Evolutionary conservation across 2,329 filamentous ascomycete genomes (phyloP).

Genomic region (Arthrobotrys sphaeroides): DNA sequence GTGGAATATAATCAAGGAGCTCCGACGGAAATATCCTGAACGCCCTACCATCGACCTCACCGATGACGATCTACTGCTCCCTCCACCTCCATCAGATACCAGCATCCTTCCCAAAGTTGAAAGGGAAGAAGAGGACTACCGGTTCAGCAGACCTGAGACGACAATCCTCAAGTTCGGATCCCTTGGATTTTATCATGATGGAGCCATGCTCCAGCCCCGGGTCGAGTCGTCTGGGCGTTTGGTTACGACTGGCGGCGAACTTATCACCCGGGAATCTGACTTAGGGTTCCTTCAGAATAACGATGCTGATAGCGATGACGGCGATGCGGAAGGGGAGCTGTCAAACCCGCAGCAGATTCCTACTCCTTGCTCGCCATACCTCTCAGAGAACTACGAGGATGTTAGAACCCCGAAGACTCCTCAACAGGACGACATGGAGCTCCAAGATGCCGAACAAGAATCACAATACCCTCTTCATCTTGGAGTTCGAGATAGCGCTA

Average conservation of each 20-base stretch:
- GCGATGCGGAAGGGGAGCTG: not conserved
- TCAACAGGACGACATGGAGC: not conserved
- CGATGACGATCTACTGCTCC: slow-evolving; percentile 15
- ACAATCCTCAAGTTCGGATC: slow-evolving; percentile 19
- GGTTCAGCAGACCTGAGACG: not conserved
- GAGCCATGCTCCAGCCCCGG: not conserved
- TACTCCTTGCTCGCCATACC: not conserved
- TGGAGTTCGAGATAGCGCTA: not conserved
- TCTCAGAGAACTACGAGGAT: not conserved
- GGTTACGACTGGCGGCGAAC: not conserved
- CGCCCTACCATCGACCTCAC: not conserved
- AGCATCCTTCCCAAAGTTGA: not conserved
- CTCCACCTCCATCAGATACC: not conserved
- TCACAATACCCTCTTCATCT: too few species aligned
- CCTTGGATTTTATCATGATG: not conserved
- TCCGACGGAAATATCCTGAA: not conserved
- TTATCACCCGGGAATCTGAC: slow-evolving; percentile 1
- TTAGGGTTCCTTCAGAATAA: not conserved
- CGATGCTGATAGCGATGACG: not conserved
- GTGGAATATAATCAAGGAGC: slow-evolving; percentile 2
- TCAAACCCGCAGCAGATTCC: not conserved
- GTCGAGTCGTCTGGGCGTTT: not conserved
- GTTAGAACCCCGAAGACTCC: not conserved
- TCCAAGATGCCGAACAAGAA: not conserved
- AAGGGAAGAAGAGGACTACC: not conserved